These are phyloP conservation scores for Sugiyamaella lignohabitans DNA, from an alignment of 805 yeast species.

Conservation along the genomic window DNA sequence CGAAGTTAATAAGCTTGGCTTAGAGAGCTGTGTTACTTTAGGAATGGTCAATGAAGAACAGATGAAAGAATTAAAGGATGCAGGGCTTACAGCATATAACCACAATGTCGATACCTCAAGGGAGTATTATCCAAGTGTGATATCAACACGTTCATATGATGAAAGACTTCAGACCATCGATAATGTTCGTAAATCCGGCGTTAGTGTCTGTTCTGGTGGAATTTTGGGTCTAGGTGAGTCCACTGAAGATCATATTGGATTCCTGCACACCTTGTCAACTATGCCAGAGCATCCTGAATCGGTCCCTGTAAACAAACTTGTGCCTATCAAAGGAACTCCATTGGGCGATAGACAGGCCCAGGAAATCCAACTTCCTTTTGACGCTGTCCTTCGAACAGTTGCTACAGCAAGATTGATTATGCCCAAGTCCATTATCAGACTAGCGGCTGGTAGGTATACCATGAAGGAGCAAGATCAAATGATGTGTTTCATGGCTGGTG, in stretches of 20 bases:
- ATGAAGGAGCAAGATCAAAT: slow-evolving; percentile 74
- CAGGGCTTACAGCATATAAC: slow-evolving; percentile 76
- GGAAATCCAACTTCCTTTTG: slow-evolving; percentile 46
- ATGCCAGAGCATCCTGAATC: slow-evolving; percentile 74
- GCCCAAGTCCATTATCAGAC: slow-evolving; percentile 64
- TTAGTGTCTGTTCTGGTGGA: slow-evolving; percentile 73
- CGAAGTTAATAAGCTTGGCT: slow-evolving; percentile 54
- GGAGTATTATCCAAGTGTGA: slow-evolving; percentile 67
- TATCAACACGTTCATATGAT: slow-evolving; percentile 63
- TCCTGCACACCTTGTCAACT: slow-evolving; percentile 58
- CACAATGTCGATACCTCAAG: slow-evolving; percentile 77
- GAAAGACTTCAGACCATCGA: slow-evolving; percentile 62
- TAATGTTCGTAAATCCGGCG: slow-evolving; percentile 56
- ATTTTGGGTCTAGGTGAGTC: slow-evolving; percentile 76
- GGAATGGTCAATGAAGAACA: slow-evolving; percentile 73
- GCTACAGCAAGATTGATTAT: slow-evolving; percentile 70
- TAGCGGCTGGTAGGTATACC: slow-evolving; percentile 77
- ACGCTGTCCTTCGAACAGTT: slow-evolving; percentile 58
- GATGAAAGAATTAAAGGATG: slow-evolving; percentile 49
- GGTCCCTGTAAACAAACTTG: slow-evolving; percentile 70
- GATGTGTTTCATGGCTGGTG: slow-evolving; percentile 69
- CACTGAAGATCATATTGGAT: slow-evolving; percentile 61
- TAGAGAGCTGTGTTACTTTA: slow-evolving; percentile 75
- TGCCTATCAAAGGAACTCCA: slow-evolving; percentile 76
- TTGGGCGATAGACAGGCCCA: slow-evolving; percentile 39